Conservation (phyloP, 2,329 filamentous ascomycete species). For the Lojkania enalia region DNA sequence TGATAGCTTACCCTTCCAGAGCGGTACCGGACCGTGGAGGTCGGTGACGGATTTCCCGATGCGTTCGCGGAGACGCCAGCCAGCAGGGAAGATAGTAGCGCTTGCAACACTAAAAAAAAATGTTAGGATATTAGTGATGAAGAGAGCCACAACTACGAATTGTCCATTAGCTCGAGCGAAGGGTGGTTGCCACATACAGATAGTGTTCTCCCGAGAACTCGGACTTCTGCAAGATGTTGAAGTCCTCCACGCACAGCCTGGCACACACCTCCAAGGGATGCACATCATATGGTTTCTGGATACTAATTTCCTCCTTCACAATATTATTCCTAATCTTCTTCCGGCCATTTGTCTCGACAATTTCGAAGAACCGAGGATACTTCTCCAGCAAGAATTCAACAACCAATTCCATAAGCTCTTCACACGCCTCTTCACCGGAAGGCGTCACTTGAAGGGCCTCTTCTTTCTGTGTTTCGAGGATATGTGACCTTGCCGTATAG, state of each 20-base stretch:
- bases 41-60: constrained; percentile 55
- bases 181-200: constrained; percentile 40
- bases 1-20: constrained; percentile 54
- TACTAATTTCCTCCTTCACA: constrained; percentile 49
- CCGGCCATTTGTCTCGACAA: constrained; percentile 12
- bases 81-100: constrained; percentile 58
- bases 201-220: constrained; percentile 53
- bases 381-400: constrained; percentile 49
- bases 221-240: constrained; percentile 53
- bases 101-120: constrained; percentile 49
- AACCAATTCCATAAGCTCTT: constrained; percentile 53
- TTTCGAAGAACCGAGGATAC: constrained; percentile 50
- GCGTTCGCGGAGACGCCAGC: constrained; percentile 54
- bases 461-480: constrained; percentile 45
- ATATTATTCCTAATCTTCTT: constrained; percentile 46
- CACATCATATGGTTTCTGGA: constrained; percentile 40
- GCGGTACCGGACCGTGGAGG: constrained; percentile 52
- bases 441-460: constrained; percentile 53
- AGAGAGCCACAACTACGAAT: too few species aligned
- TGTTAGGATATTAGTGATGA: constrained; percentile 1
- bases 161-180: too few species aligned
- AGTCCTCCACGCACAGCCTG: constrained; percentile 56
- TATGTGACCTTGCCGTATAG: constrained; percentile 46
- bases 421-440: constrained; percentile 50
- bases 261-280: constrained; percentile 56